Base-by-base conservation (phyloP, 1,284 basidiomycete genomes). In the Ustilago sp. region DNA sequence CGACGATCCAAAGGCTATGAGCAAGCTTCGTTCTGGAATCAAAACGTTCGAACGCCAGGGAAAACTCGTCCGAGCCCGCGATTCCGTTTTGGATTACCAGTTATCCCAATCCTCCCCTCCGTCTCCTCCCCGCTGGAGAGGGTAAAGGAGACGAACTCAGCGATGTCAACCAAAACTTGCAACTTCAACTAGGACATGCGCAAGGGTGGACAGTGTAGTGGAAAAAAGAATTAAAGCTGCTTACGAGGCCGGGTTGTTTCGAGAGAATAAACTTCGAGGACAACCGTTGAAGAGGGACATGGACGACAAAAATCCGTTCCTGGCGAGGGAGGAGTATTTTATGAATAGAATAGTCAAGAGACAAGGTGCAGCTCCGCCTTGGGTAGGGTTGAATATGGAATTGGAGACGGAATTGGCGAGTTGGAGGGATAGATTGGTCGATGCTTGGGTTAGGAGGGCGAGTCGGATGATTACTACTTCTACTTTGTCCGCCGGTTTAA, bases 301-400 rank as follows among this genome's bases (percentile, higher is more conserved):
- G 2, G 91, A 93, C 59, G 92, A 93, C 82, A 87, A 88, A 34
- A 95, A 95, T 82, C 94, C 93, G 0, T 94, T 80, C 57, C 64
- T 87, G 4, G 67, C 64, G 5, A 51, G 84, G 28, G 84, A 84
- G 41, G 85, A 80, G 58, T 71, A 70, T 11, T 60, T 95, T 58
- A 92, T 95, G 92, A 95, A 95, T 82, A 90, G 94, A 13, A 94
- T 95, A 66, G 90, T 96, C 19, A 92, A 94, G 80, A 88, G 91
- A 43, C 93, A 94, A 80, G 93, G 93, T 15, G 93, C 92, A 2
- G 90, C 91, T 0, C 94, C 94, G n/a, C 92, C 93, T 3, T 96
- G 93, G 93, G 92, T 96, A 4, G 94, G 95, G 86, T 82, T 94
- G 38, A 94, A 95, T 86, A 88, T 72, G 88, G 89, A 90, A 66